These are phyloP conservation scores for Fusarium sp. DNA, from an alignment of 2,329 filamentous ascomycete genomes.

Conservation along the genomic window DNA sequence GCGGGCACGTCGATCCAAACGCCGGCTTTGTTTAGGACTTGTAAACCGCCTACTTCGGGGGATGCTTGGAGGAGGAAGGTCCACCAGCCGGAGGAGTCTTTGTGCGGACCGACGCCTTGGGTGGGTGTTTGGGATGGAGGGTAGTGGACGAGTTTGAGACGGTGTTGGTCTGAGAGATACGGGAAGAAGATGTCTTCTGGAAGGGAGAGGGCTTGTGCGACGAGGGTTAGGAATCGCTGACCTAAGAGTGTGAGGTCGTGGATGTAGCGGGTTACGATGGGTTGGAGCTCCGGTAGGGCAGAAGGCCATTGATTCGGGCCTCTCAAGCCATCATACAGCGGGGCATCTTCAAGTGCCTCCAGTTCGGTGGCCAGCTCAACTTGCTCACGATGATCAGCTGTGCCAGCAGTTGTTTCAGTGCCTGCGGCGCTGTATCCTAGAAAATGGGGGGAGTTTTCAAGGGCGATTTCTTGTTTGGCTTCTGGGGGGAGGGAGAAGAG, in stretches of 20 bases:
- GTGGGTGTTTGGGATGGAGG: conserved; percentile 49
- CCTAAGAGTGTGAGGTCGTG: conserved; percentile 64
- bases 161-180: conserved; percentile 69
- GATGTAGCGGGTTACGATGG: conserved; percentile 63
- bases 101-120: conserved; percentile 73
- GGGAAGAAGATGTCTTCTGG: conserved; percentile 62
- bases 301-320: conserved; percentile 65
- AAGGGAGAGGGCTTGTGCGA: conserved; percentile 67
- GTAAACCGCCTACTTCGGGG: conserved; percentile 62
- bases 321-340: conserved; percentile 59
- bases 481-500: conserved; percentile 58
- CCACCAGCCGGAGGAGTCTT: conserved; percentile 74
- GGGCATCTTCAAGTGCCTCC: conserved; percentile 52
- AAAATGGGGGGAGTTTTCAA: conserved; percentile 70
- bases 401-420: conserved; percentile 67
- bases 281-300: conserved; percentile 52
- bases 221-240: conserved; percentile 67
- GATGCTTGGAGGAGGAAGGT: conserved; percentile 74
- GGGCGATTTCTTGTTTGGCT: conserved; percentile 58
- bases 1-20: conserved; percentile 65
- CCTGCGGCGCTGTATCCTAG: conserved; percentile 70
- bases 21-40: conserved; percentile 63
- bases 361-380: conserved; percentile 72
- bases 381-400: conserved; percentile 67
- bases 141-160: conserved; percentile 70